A percentile compares a stretch with the other conserved stretches of the same genome.
phyloP scores from a whole-genome alignment of 2,329 filamentous ascomycete species.

The Fusarium sterilihyphosum region DNA sequence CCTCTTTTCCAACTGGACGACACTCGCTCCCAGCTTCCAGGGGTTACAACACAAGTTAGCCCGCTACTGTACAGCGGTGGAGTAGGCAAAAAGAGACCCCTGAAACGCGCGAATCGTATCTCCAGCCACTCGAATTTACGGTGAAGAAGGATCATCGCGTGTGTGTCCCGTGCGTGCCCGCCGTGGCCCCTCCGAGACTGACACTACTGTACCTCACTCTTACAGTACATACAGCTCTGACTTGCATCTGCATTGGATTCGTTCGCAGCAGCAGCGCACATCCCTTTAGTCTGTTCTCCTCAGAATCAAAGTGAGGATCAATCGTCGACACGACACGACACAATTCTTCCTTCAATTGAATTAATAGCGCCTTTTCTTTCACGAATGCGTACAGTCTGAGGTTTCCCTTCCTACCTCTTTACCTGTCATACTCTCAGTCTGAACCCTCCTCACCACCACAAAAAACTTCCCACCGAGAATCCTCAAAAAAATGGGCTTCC shows the following conservation, averaged over 20 bases:
- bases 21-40: neutral
- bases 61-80: neutral
- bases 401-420: neutral
- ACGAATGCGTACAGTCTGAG: conserved; percentile 19
- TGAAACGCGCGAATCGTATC: conserved; percentile 11
- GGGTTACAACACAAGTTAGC: neutral
- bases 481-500: conserved; percentile 45
- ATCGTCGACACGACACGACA: neutral
- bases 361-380: neutral
- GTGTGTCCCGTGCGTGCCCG: neutral
- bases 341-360: neutral
- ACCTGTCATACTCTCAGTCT: neutral
- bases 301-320: neutral
- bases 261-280: conserved; percentile 14
- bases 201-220: conserved; percentile 7
- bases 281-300: conserved; percentile 1
- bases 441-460: neutral
- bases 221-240: conserved; percentile 27
- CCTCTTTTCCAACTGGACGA: neutral
- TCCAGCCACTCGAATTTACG: conserved; percentile 22
- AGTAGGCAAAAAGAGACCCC: neutral
- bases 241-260: conserved; percentile 34
- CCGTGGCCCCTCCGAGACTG: neutral
- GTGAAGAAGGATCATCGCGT: conserved; percentile 6
- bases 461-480: neutral